These are phyloP conservation scores for Moelleriella libera DNA, from an alignment of 2,329 filamentous ascomycete genomes.

Conservation along the genomic window DNA sequence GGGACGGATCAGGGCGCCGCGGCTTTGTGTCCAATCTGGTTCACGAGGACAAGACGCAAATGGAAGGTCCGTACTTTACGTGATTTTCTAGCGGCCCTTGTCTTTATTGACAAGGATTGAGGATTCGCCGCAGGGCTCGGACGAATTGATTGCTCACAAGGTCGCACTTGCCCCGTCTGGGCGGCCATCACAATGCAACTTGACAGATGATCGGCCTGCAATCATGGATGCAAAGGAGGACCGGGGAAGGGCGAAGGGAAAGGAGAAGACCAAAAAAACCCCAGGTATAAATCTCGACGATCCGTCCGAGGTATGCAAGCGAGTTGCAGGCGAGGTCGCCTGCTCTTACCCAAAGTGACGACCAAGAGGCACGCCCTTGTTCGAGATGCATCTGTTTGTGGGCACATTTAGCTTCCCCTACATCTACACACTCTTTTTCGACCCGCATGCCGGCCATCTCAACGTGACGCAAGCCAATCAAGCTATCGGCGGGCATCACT, in stretches of 20 bases:
- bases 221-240: not conserved
- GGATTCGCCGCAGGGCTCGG: no score
- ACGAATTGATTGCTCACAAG: not conserved
- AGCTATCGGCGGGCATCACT: slow-evolving; percentile 6
- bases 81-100: no score
- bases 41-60: no score
- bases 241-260: not conserved
- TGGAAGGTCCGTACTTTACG: no score
- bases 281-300: not conserved
- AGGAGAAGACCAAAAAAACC: not conserved
- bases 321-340: no score
- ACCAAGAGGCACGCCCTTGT: no score
- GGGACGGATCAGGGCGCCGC: no score
- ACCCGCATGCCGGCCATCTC: not conserved
- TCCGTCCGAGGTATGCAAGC: not conserved
- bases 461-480: slow-evolving; percentile 3
- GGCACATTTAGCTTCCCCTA: slow-evolving; percentile 1
- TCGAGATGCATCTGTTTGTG: slow-evolving; percentile 1
- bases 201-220: not conserved
- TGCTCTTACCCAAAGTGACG: no score
- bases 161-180: not conserved
- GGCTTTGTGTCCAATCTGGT: no score
- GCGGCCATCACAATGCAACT: not conserved
- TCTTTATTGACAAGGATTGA: no score
- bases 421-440: slow-evolving; percentile 1